phyloP scores from a whole-genome alignment of 495 filamentous ascomycete genomes.

The Glarea lozoyensis region DNA sequence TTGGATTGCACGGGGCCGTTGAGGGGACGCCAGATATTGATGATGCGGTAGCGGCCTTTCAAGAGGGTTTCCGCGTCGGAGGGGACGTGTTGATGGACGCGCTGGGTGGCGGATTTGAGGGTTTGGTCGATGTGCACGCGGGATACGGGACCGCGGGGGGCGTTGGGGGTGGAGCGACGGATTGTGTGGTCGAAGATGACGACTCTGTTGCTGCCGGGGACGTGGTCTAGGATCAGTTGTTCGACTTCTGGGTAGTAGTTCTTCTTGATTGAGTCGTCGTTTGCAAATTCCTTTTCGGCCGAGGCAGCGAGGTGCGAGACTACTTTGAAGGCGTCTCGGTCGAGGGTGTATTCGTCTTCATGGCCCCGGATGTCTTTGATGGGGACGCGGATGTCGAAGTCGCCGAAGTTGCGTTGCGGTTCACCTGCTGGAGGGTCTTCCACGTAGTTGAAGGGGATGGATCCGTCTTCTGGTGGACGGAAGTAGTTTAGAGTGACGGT shows the following conservation, averaged over 20 bases:
- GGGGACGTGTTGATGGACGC: constrained; percentile 55
- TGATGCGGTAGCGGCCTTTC: constrained; percentile 59
- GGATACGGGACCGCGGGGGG: constrained; percentile 55
- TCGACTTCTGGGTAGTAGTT: constrained; percentile 83
- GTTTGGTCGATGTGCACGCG: constrained; percentile 84
- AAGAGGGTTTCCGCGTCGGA: constrained; percentile 49
- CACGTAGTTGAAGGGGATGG: constrained; percentile 61
- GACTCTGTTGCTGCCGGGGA: constrained; percentile 54
- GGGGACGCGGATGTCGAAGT: constrained; percentile 32
- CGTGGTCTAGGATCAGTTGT: constrained; percentile 47
- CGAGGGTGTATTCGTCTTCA: constrained; percentile 55
- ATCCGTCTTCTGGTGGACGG: constrained; percentile 50
- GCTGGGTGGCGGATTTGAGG: constrained; percentile 44
- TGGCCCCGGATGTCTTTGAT: constrained; percentile 60
- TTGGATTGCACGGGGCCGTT: constrained; percentile 60
- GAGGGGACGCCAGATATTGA: constrained; percentile 83
- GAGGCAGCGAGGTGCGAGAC: constrained; percentile 39
- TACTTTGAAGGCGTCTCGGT: constrained; percentile 64
- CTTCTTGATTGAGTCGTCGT: constrained; percentile 51
- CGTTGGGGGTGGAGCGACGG: constrained; percentile 46
- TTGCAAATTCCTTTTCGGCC: constrained; percentile 48
- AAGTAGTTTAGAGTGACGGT: constrained; percentile 61
- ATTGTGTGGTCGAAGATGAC: constrained; percentile 89
- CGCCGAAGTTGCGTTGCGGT: constrained; percentile 52
- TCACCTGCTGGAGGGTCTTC: constrained; percentile 50